Evolutionary conservation across 345 rosid genomes (phyloP).

Genomic region (Turnera subulata): DNA sequence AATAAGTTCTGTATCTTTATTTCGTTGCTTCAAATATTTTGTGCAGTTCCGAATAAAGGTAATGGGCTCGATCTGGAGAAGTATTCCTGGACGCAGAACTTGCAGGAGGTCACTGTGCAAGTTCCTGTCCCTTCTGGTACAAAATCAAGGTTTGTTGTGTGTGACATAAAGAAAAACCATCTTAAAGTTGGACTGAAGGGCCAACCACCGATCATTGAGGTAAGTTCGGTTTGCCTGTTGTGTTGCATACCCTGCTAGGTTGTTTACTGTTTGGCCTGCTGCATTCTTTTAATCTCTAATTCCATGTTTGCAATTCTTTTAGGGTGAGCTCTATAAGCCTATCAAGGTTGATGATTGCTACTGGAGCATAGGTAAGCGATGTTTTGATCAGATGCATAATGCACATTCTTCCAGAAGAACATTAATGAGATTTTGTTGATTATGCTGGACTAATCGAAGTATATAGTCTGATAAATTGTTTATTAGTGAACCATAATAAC

Average conservation of each 20-base stretch:
- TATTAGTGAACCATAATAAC: too few relatives aligned
- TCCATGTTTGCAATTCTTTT: conserved; percentile 11
- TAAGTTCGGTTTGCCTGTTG: conserved; percentile 26
- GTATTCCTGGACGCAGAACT: conserved; percentile 84
- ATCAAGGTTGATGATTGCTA: conserved; percentile 83
- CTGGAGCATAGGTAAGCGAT: conserved; percentile 82
- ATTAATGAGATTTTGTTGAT: too few relatives aligned
- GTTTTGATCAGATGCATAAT: not conserved
- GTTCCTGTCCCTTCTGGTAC: conserved; percentile 80
- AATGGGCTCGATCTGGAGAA: conserved; percentile 86
- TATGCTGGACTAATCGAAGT: too few relatives aligned
- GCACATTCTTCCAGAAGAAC: too few relatives aligned
- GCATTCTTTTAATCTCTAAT: not conserved
- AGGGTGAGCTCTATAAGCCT: conserved; percentile 67
- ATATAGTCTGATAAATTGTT: too few relatives aligned
- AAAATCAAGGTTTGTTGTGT: conserved; percentile 56
- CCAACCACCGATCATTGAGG: conserved; percentile 75
- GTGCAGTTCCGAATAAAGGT: conserved; percentile 80
- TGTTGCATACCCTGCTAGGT: too few relatives aligned
- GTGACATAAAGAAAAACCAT: conserved; percentile 83
- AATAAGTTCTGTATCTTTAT: not conserved
- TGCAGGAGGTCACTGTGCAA: conserved; percentile 71
- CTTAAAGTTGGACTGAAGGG: conserved; percentile 86
- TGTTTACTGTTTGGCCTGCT: not conserved
- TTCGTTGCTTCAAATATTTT: conserved; percentile 1